These are phyloP conservation scores for Exserohilum turcica DNA, from an alignment of 2,329 filamentous ascomycete species.

Conservation along the genomic window DNA sequence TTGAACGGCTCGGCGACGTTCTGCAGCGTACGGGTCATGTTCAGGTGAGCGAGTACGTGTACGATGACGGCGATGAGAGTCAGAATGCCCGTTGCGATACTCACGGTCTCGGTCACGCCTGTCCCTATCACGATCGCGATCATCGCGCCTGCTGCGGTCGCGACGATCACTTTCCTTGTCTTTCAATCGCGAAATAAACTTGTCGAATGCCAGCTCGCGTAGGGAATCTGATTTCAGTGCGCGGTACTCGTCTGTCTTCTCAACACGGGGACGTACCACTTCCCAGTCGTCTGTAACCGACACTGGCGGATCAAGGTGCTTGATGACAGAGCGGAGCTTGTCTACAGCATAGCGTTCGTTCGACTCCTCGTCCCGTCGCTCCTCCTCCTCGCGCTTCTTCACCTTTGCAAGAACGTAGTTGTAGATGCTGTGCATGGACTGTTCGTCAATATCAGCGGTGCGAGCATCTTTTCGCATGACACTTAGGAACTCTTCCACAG, in stretches of 20 bases:
- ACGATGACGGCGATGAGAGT: constrained; percentile 51
- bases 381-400: constrained; percentile 79
- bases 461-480: constrained; percentile 85
- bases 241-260: constrained; percentile 82
- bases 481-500: constrained; percentile 83
- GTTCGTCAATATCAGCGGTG: constrained; percentile 83
- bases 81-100: constrained; percentile 48
- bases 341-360: constrained; percentile 85
- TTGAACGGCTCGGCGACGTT: constrained; percentile 89
- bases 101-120: constrained; percentile 49
- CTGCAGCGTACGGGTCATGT: constrained; percentile 90
- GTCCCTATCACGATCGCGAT: constrained; percentile 53
- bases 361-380: constrained; percentile 79
- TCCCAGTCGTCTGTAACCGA: constrained; percentile 82
- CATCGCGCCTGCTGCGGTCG: constrained; percentile 46
- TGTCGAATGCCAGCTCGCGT: constrained; percentile 85
- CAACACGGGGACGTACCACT: constrained; percentile 77
- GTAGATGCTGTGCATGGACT: constrained; percentile 80
- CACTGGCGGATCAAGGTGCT: constrained; percentile 86
- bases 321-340: constrained; percentile 81
- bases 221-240: constrained; percentile 82
- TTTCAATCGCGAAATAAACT: constrained; percentile 84
- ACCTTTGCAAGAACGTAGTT: constrained; percentile 88
- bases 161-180: constrained; percentile 77
- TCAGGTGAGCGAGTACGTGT: constrained; percentile 87